These are phyloP conservation scores for Magnaporthiopsis poae DNA, from an alignment of 2,329 filamentous ascomycete species.

Conservation along the genomic window DNA sequence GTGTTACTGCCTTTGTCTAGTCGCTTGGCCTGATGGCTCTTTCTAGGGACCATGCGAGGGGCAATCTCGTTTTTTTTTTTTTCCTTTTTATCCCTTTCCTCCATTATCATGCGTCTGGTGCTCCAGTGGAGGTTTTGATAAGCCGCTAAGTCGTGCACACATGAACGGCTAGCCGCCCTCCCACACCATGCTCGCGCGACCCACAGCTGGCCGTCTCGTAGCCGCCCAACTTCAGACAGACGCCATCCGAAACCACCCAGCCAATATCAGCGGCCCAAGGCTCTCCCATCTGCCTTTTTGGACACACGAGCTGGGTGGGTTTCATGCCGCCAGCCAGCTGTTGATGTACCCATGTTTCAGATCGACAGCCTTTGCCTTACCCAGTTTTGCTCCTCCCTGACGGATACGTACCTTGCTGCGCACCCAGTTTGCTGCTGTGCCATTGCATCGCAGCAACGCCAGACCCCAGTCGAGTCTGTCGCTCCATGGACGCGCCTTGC, in stretches of 20 bases:
- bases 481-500: slow-evolving; percentile 2
- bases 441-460: background rate
- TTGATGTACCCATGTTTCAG: slow-evolving; percentile 26
- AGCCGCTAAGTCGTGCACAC: background rate
- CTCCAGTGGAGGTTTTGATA: background rate
- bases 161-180: slow-evolving; percentile 7
- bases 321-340: slow-evolving; percentile 35
- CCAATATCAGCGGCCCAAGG: slow-evolving; percentile 42
- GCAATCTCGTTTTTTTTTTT: background rate
- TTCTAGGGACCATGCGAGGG: background rate
- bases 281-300: slow-evolving; percentile 30
- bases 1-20: background rate
- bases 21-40: background rate
- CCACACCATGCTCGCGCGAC: slow-evolving; percentile 4
- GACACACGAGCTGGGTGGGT: slow-evolving; percentile 43
- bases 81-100: background rate
- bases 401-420: background rate
- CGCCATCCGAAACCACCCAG: slow-evolving; percentile 32
- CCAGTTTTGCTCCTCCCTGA: slow-evolving; percentile 2
- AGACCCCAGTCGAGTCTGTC: background rate
- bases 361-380: slow-evolving; percentile 19
- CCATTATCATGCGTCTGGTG: background rate
- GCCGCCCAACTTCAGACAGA: slow-evolving; percentile 40
- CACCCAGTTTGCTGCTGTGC: slow-evolving; percentile 1
- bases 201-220: slow-evolving; percentile 24